Conservation (phyloP, 345 rosid genomes). For the Camelina laxa region DNA sequence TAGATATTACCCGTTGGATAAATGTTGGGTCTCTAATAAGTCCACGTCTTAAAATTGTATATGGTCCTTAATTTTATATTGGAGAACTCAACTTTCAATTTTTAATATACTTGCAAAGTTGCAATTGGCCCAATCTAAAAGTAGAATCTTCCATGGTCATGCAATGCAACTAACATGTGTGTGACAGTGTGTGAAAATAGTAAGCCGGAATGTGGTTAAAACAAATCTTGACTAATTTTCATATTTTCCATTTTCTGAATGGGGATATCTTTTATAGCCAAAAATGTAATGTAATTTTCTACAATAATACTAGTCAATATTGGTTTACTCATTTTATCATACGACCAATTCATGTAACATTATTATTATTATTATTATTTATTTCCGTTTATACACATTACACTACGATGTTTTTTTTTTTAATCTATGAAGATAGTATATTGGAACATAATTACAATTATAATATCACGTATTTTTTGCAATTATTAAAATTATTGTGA, state of each 20-base stretch:
- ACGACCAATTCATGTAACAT: background rate
- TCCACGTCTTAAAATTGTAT: background rate
- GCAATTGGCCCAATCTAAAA: background rate
- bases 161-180: background rate
- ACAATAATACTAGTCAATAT: background rate
- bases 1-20: slow-evolving; percentile 1
- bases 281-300: background rate
- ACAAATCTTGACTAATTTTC: no score
- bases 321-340: background rate
- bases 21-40: slow-evolving; percentile 1
- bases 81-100: background rate
- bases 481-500: no score
- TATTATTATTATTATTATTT: no score
- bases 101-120: background rate
- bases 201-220: background rate
- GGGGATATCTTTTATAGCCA: background rate
- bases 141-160: background rate
- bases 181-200: no score
- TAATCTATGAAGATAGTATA: no score
- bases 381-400: background rate
- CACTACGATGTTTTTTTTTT: no score
- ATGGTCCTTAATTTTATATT: background rate
- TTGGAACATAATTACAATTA: no score
- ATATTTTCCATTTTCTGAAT: no score
- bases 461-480: no score